Evolutionary conservation across 331 rosid species (phyloP), one percentile per base, ranked within the genome.

Genomic region (Spiraea crenata): DNA sequence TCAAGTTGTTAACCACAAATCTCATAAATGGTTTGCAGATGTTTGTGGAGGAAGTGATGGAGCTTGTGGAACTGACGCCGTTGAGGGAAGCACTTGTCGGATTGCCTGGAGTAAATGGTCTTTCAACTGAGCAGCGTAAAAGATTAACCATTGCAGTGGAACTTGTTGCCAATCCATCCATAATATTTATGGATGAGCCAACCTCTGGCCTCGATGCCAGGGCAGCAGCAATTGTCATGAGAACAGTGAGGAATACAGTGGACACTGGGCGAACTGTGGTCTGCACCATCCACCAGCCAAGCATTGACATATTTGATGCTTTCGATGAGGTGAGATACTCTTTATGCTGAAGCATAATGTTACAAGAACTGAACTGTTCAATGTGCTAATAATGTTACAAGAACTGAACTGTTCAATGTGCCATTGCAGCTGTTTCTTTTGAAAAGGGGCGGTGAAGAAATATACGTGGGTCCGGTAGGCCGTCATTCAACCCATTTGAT

Each of bases 361-460:
- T 56, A 34, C 74, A 57, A 42, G 16, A 44, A 14, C 54, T 42
- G 65, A 70, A 14, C 37, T 39, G 16, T 19, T 37, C 47, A 1
- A 42, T 66, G 15, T 41, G 13, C 31, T 25, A 69, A 49, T 60
- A 14, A 55, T 42, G 16, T 42, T 56, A 34, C 74, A 57, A 42
- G 16, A 44, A 14, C 54, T 42, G 65, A 70, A 14, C 37, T 39
- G 16, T 19, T 37, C 47, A 1, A 42, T 66, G 15, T 41, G 13
- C 17, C 51, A 7, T 31, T 76, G 66, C 77, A 83, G 84, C 57
- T 83, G 6, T 79, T 83, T 70, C 73, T 83, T 13, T 38, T 79
- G 79, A 83, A 77, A 60, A 69, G 78, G 46, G 86, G 86, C 74
- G 86, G 86, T 42, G 77, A 82, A 75, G 82, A 69, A 65, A 74